These are phyloP conservation scores for Monosporozyma siamensis DNA, from an alignment of 805 yeast genomes.

Conservation along the genomic window DNA sequence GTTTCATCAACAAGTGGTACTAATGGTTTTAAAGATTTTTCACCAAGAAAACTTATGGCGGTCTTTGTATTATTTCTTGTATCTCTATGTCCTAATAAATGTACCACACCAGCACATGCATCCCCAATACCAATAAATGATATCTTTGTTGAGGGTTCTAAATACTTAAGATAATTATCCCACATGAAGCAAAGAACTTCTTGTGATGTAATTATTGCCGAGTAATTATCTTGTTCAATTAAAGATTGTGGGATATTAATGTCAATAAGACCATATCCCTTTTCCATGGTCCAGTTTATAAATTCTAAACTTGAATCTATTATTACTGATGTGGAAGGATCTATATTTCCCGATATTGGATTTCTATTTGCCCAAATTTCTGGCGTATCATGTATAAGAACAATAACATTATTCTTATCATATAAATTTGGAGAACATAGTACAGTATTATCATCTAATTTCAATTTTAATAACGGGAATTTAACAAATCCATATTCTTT, in stretches of 20 bases:
- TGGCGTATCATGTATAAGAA: conserved; percentile 83
- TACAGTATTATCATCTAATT: conserved; percentile 30
- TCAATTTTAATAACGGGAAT: conserved; percentile 50
- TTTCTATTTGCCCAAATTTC: conserved; percentile 84
- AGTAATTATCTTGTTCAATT: conserved; percentile 43
- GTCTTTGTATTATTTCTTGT: conserved; percentile 58
- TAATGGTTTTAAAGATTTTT: conserved; percentile 62
- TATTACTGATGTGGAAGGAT: conserved; percentile 60
- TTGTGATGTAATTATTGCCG: conserved; percentile 60
- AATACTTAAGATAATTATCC: conserved; percentile 82
- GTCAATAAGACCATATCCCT: conserved; percentile 73
- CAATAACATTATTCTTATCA: conserved; percentile 51
- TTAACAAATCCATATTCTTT: conserved; percentile 49
- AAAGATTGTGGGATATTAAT: conserved; percentile 59
- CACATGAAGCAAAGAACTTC: conserved; percentile 72
- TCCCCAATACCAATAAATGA: conserved; percentile 86
- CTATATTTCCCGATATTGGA: conserved; percentile 69
- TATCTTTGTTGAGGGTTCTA: conserved; percentile 52
- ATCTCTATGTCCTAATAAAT: conserved; percentile 76
- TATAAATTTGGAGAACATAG: conserved; percentile 58
- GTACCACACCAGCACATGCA: conserved; percentile 77
- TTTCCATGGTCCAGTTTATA: conserved; percentile 54
- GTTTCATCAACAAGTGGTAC: conserved; percentile 85
- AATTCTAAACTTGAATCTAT: conserved; percentile 66
- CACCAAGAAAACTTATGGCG: conserved; percentile 58